These are phyloP conservation scores for Gaultheria prostrata DNA, from an alignment of 148 eudicot species.

Conservation along the genomic window DNA sequence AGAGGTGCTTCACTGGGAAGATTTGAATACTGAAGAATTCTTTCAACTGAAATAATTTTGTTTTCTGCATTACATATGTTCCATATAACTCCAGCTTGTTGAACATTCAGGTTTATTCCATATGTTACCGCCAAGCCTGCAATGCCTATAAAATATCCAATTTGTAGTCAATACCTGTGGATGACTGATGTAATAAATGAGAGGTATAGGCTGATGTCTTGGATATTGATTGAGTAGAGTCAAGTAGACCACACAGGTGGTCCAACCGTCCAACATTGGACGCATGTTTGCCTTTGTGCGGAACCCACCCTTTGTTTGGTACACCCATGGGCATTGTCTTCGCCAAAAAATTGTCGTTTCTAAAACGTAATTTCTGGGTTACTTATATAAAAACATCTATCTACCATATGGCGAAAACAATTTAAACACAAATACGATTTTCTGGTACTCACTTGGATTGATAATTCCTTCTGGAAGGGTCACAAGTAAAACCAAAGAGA, in stretches of 20 bases:
- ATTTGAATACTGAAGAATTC: constrained; percentile 88
- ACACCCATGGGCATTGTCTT: not conserved
- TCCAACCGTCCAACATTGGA: not conserved
- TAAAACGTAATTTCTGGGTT: not conserved
- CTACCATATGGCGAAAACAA: not conserved
- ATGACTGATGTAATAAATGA: not conserved
- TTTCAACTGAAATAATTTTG: constrained; percentile 97
- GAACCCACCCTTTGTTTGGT: not conserved
- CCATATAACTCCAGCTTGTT: constrained; percentile 97
- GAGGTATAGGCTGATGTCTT: not conserved
- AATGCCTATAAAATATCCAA: constrained; percentile 58
- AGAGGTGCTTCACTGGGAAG: constrained; percentile 82
- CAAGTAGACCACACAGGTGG: not conserved
- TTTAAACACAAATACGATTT: not conserved
- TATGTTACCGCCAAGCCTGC: constrained; percentile 97
- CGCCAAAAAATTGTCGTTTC: not conserved
- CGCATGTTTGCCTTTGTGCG: not conserved
- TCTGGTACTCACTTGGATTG: constrained; percentile 67
- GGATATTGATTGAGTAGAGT: not conserved
- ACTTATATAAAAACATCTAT: not conserved
- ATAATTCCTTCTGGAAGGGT: constrained; percentile 95
- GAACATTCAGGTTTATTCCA: constrained; percentile 87
- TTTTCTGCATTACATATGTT: constrained; percentile 96
- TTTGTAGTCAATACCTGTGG: not conserved
- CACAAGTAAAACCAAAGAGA: constrained; percentile 82